A percentile compares a stretch with the other conserved stretches of the same genome.
These are phyloP conservation scores for Hyaloraphidium curvatum DNA, from an alignment of 192 early-diverging fungal genomes.

Conservation along the genomic window DNA sequence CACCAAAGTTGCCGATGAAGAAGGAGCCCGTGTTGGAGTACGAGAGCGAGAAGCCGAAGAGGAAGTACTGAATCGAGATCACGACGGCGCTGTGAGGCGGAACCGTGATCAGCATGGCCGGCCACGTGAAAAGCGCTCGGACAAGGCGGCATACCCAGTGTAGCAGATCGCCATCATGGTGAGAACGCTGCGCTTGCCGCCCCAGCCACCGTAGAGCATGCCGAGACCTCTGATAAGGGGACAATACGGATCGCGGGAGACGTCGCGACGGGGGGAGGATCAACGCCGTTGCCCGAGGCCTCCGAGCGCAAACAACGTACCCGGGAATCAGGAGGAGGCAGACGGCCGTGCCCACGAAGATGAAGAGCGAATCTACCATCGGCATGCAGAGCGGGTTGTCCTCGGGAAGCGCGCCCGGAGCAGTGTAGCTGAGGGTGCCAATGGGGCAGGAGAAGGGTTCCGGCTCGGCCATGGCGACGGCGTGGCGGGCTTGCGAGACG, in stretches of 20 bases:
- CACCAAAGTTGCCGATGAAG: slow-evolving; percentile 7
- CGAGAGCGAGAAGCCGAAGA: slow-evolving; percentile 7
- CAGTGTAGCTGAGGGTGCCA: not conserved
- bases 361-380: not conserved
- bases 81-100: slow-evolving; percentile 4
- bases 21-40: slow-evolving; percentile 4
- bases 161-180: too few relatives aligned
- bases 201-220: slow-evolving; percentile 2
- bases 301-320: too few relatives aligned
- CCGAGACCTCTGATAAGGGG: too few relatives aligned
- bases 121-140: too few relatives aligned
- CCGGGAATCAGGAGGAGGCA: slow-evolving; percentile 1
- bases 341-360: slow-evolving; percentile 3
- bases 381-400: not conserved
- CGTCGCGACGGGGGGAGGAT: too few relatives aligned
- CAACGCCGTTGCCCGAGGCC: not conserved
- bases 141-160: too few relatives aligned
- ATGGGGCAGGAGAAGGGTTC: not conserved
- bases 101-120: too few relatives aligned
- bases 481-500: too few relatives aligned
- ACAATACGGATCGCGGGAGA: too few relatives aligned
- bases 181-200: not conserved
- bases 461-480: too few relatives aligned
- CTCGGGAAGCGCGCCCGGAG: too few relatives aligned
- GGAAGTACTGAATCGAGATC: slow-evolving; percentile 7